Evolutionary conservation across 2,329 filamentous ascomycete species (phyloP), one percentile per base, ranked within the genome.

Genomic region (Gaeumannomyces tritici): DNA sequence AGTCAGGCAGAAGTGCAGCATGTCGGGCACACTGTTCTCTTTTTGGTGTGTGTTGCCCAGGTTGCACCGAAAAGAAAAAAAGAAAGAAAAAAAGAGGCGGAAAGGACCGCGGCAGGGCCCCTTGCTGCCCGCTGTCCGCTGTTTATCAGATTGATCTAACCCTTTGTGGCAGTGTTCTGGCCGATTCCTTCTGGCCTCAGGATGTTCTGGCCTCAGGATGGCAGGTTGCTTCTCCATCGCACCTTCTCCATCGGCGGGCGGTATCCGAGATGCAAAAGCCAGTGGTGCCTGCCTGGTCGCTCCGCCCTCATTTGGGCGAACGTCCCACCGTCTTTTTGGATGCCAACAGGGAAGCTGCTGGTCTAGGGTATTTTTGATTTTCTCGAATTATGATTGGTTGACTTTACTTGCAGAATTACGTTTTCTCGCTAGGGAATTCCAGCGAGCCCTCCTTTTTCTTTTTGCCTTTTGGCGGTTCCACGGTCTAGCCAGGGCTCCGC

Each of bases 1-100:
- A 68, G 75, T 79, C 75, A 77, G 77, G 77, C 77, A 79, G 74
- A 76, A 74, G 72, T 78, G 77, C 77, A 78, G 72, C 70, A 72
- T 35, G 73, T 76, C 73, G 72, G 75, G 75, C 74, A 72, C 42
- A 51, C 18, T 11, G 18, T 51, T 18, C 42, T 51, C 31, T 18
- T 24, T 72, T 71, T 73, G 47, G 55, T 61, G 61, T 56, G 42
- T 60, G 61, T 33, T 27, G 60, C 31, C 31, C 54, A 33, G 28
- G 31, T 29, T 61, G 55, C 55, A 56, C 60, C 28, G 21, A 56
- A 35, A 42, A 21, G 21, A 60, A 28, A 27, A 15, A 2, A 60
- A 35, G 31, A 33, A 58, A n/a, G 47, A 35, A 24, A 59, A 42
- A 28, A 27, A 27, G 28, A 31, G 29, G 29, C 31, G 31, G 47